Conservation (phyloP, 2,329 filamentous ascomycete species). For the Bisporella sp. region DNA sequence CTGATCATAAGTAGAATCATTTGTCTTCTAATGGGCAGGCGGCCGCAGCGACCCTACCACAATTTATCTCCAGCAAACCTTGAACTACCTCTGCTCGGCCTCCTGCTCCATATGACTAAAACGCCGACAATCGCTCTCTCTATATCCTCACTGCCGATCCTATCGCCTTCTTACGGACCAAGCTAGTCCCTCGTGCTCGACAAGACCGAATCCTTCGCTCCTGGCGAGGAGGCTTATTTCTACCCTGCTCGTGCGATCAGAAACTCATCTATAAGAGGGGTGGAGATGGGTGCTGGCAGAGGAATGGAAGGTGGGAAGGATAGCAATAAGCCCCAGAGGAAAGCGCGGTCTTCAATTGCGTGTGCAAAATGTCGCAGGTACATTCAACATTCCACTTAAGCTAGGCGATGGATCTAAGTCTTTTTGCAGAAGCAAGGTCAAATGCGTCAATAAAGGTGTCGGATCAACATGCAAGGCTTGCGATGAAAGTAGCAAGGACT, state of each 20-base stretch:
- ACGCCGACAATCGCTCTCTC: slow-evolving; percentile 29
- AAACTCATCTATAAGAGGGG: slow-evolving; percentile 16
- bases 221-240: slow-evolving; percentile 20
- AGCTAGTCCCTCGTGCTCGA: slow-evolving; percentile 18
- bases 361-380: slow-evolving; percentile 66
- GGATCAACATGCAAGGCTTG: no score
- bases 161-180: slow-evolving; percentile 24
- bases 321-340: slow-evolving; percentile 36
- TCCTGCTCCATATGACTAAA: slow-evolving; percentile 20
- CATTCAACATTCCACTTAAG: no score
- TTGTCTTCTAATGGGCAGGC: no score
- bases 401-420: no score
- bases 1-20: no score
- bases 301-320: slow-evolving; percentile 29
- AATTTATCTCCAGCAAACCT: neutral
- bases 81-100: neutral
- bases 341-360: slow-evolving; percentile 73
- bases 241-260: slow-evolving; percentile 22
- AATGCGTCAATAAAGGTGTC: no score
- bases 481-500: no score
- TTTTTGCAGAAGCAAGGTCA: no score
- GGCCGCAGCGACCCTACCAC: neutral
- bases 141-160: slow-evolving; percentile 28
- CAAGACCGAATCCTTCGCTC: slow-evolving; percentile 26
- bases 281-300: slow-evolving; percentile 21